phyloP scores from a whole-genome alignment of 1,284 basidiomycete genomes.

The Leccinum huronense region DNA sequence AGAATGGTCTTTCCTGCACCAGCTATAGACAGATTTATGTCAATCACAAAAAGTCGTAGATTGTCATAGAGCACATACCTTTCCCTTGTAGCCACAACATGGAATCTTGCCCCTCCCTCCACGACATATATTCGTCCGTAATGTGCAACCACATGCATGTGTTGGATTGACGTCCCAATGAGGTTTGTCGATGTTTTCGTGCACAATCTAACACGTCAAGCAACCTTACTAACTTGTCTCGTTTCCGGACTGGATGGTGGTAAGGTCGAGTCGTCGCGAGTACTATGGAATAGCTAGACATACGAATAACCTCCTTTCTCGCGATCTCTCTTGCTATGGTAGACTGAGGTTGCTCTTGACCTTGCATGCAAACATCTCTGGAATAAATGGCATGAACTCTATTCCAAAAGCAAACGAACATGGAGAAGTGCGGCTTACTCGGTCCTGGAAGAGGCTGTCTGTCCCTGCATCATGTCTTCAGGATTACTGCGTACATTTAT shows the following conservation, averaged over 20 bases:
- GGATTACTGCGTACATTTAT: background rate
- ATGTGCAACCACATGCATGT: slow-evolving; percentile 16
- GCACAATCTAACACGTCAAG: slow-evolving; percentile 13
- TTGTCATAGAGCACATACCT: background rate
- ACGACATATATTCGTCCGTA: slow-evolving; percentile 11
- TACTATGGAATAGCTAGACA: background rate
- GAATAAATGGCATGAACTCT: background rate
- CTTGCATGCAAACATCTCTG: background rate
- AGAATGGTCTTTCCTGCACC: slow-evolving; percentile 16
- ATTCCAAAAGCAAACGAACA: background rate
- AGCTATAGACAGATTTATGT: slow-evolving; percentile 1
- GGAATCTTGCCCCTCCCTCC: slow-evolving; percentile 6
- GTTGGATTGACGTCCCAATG: slow-evolving; percentile 7
- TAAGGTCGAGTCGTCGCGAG: background rate
- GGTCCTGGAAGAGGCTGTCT: background rate
- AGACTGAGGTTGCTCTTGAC: background rate
- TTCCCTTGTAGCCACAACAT: slow-evolving; percentile 17
- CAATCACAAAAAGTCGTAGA: background rate
- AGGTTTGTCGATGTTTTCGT: slow-evolving; percentile 3
- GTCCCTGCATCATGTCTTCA: background rate
- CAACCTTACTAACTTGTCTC: slow-evolving; percentile 2
- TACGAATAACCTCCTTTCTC: background rate
- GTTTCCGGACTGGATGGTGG: slow-evolving; percentile 6
- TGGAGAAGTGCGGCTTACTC: background rate
- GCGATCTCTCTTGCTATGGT: background rate